Percentiles rank a stretch among this genome's conserved stretches.
These are phyloP conservation scores for Cytospora piceae DNA, from an alignment of 2,329 filamentous ascomycete genomes.

Conservation along the genomic window DNA sequence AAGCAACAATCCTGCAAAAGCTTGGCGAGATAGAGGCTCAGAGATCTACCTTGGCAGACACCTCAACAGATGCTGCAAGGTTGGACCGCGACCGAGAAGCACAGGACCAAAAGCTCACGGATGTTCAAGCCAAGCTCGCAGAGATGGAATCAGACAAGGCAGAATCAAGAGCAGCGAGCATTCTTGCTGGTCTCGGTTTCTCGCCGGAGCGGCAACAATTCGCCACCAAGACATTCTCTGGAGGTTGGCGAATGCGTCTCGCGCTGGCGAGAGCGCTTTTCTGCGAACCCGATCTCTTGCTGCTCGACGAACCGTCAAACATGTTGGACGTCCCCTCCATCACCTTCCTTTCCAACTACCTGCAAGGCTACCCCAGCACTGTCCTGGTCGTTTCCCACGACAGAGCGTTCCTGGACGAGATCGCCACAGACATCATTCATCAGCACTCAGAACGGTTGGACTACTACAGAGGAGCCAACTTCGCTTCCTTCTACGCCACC, in stretches of 20 bases:
- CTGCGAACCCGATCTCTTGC: conserved; percentile 92
- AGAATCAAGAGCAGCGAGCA: conserved; percentile 91
- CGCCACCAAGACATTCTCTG: conserved; percentile 96
- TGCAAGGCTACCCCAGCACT: conserved; percentile 91
- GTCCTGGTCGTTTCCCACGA: conserved; percentile 98
- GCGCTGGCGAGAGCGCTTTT: conserved; percentile 93
- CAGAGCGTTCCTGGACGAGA: conserved; percentile 97
- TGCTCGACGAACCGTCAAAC: conserved; percentile 99
- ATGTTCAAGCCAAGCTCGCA: conserved; percentile 87
- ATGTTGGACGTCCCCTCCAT: conserved; percentile 99
- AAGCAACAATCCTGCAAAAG: conserved; percentile 80
- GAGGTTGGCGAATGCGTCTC: conserved; percentile 99
- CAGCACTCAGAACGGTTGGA: conserved; percentile 96
- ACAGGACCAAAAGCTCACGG: conserved; percentile 85
- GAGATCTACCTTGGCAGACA: conserved; percentile 82
- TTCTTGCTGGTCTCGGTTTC: conserved; percentile 95
- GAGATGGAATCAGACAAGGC: conserved; percentile 99
- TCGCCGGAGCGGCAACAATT: conserved; percentile 89
- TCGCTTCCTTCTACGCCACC: conserved; percentile 95
- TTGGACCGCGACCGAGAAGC: conserved; percentile 88
- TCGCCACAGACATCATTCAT: conserved; percentile 98
- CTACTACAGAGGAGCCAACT: conserved; percentile 98
- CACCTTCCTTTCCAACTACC: conserved; percentile 94
- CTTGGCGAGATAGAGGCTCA: conserved; percentile 78
- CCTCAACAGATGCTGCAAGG: conserved; percentile 82